Evolutionary conservation across 2,329 filamentous ascomycete species (phyloP), one percentile per base, ranked within the genome.

Genomic region (Blastomyces gilchristii): DNA sequence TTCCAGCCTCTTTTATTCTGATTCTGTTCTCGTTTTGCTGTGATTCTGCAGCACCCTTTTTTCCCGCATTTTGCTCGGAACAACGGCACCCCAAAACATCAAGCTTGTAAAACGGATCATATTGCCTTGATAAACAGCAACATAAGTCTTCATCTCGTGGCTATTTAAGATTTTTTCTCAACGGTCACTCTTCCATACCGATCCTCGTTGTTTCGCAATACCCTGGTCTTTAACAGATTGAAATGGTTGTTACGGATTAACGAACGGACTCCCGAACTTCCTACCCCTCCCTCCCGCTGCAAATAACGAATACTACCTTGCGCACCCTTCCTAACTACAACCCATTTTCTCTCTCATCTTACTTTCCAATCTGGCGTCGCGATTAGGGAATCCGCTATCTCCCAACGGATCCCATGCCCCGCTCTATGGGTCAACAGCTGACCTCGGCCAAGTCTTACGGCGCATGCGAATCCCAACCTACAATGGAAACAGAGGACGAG

Each of bases 401-500:
- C 39, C 52, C 28, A 50, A 5, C 58, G 59, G 22, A 56, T 12
- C 49, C 16, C 37, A 28, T 34, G n/a, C 43, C 62, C 47, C 18
- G 22, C n/a, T 50, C 22, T 8, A 67, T 66, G 66, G 61, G 60
- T 31, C 62, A 62, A 28, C 37, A 28, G 25, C 57, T 62, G 25
- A 62, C 57, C 28, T 54, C 65, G 12, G n/a, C 61, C 18, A 62
- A 54, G 16, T 65, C 65, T 16, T 67, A 67, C 61, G 66, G 66
- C 11, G 62, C 63, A 49, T 66, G 63, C 37, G 65, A 67, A n/a
- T 52, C 65, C n/a, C 61, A 63, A 16, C 58, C 63, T 45, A 57
- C 63, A 56, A 63, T 62, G 57, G 43, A 61, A 14, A 61, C 52
- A 39, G 56, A 57, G 11, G 62, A 62, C 11, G 66, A 68, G 54